Conservation (phyloP, 2,329 filamentous ascomycete species). For the Paraphoma sp. region DNA sequence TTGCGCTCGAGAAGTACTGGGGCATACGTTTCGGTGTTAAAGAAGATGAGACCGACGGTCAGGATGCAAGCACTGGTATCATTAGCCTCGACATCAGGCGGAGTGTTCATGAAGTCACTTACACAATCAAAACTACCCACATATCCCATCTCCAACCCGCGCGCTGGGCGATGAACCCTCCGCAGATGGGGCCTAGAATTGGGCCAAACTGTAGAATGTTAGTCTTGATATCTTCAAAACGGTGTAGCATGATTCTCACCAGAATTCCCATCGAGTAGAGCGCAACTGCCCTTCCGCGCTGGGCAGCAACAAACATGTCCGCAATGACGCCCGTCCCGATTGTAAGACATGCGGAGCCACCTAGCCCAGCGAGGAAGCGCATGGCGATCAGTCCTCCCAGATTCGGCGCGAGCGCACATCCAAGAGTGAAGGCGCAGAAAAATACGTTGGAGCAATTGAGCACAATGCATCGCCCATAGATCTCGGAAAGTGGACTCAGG, state of each 20-base stretch:
- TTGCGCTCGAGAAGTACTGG: constrained; percentile 59
- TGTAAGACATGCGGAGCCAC: constrained; percentile 34
- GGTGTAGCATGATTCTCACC: too few relatives aligned
- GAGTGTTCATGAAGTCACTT: too few relatives aligned
- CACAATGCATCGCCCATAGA: constrained; percentile 42
- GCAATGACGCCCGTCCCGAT: constrained; percentile 46
- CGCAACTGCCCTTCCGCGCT: constrained; percentile 42
- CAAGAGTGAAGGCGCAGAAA: constrained; percentile 59
- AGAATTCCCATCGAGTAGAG: constrained; percentile 39
- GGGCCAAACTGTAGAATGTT: constrained; percentile 31
- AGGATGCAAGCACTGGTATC: constrained; percentile 17
- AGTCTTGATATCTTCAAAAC: too few relatives aligned
- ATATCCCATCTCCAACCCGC: constrained; percentile 46
- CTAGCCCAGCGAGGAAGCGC: constrained; percentile 40
- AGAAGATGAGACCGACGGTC: constrained; percentile 42
- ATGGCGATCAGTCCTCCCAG: constrained; percentile 43
- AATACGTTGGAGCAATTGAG: constrained; percentile 52
- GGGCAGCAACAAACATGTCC: constrained; percentile 40
- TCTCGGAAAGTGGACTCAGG: constrained; percentile 43
- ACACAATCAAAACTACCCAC: constrained; percentile 42
- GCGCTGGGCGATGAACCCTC: constrained; percentile 45
- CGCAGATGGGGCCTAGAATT: constrained; percentile 41
- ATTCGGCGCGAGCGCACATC: constrained; percentile 47
- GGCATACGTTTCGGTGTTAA: constrained; percentile 57
- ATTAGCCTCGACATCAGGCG: too few relatives aligned